Percentiles rank a stretch among this genome's conserved stretches.
Evolutionary conservation across 768 basidiomycete species (phyloP).

Genomic region (Suillus fuscotomentosus): DNA sequence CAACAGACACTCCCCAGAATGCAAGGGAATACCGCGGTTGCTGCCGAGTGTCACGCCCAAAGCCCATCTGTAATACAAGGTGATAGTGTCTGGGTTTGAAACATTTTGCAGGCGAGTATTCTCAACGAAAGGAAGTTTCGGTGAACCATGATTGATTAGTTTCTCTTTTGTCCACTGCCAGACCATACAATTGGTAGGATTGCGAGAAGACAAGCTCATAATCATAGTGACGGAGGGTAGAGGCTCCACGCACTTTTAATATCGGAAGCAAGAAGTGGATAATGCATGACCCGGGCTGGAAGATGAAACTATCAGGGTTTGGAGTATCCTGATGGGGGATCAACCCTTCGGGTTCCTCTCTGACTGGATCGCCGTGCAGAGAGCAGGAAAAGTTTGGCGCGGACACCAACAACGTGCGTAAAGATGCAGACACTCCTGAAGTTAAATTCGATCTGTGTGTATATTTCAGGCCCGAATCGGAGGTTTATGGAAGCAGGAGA

Average conservation of each 20-base stretch:
- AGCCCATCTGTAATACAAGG: slow-evolving; percentile 20
- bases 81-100: slow-evolving; percentile 21
- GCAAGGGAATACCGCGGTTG: slow-evolving; percentile 17
- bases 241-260: slow-evolving; percentile 25
- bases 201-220: slow-evolving; percentile 28
- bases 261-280: slow-evolving; percentile 29
- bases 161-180: slow-evolving; percentile 23
- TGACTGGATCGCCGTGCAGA: slow-evolving; percentile 25
- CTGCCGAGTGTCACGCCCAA: slow-evolving; percentile 7
- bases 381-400: background rate
- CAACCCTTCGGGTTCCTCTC: slow-evolving; percentile 4
- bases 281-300: slow-evolving; percentile 28
- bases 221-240: slow-evolving; percentile 23
- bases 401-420: background rate
- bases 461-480: slow-evolving; percentile 4
- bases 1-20: background rate
- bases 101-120: slow-evolving; percentile 26
- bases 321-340: slow-evolving; percentile 15
- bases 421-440: slow-evolving; percentile 10
- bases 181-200: slow-evolving; percentile 18
- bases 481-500: slow-evolving; percentile 20
- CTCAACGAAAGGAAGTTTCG: slow-evolving; percentile 22
- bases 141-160: slow-evolving; percentile 15
- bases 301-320: slow-evolving; percentile 26
- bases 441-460: slow-evolving; percentile 18